These are phyloP conservation scores for Manihot esculenta DNA, from an alignment of 441 rosid genomes.

Conservation along the genomic window DNA sequence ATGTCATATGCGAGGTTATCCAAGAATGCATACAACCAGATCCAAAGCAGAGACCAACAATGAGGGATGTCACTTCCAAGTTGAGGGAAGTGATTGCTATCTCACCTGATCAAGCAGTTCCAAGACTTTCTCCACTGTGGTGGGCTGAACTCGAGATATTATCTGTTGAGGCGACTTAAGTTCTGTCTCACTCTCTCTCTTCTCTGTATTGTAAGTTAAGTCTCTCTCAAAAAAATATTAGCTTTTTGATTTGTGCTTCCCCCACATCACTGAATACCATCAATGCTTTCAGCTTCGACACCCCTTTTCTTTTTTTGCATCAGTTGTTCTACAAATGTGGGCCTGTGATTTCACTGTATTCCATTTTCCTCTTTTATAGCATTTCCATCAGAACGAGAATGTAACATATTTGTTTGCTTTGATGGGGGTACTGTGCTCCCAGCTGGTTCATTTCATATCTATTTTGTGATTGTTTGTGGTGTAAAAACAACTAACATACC, in stretches of 20 bases:
- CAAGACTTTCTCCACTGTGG: conserved; percentile 89
- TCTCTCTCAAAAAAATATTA: conserved; percentile 16
- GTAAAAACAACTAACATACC: conserved; percentile 19
- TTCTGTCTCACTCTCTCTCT: conserved; percentile 13
- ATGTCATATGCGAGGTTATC: conserved; percentile 53
- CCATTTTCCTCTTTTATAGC: no score
- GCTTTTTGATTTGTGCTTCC: conserved; percentile 13
- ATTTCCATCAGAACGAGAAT: conserved; percentile 5
- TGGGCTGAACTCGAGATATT: conserved; percentile 95
- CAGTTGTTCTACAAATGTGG: conserved; percentile 11
- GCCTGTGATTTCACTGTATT: conserved; percentile 4
- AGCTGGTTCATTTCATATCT: conserved; percentile 11
- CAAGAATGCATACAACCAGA: conserved; percentile 54
- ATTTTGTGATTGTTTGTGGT: conserved; percentile 24
- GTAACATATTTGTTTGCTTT: conserved; percentile 10
- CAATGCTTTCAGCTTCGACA: conserved; percentile 1
- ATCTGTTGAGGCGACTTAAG: conserved; percentile 75
- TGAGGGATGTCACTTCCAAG: conserved; percentile 49
- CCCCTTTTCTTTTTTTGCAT: not conserved
- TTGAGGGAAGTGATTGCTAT: conserved; percentile 52
- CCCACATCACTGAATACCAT: conserved; percentile 8
- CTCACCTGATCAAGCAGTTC: conserved; percentile 76
- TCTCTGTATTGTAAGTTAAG: conserved; percentile 28
- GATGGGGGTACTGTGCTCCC: conserved; percentile 18
- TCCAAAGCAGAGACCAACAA: conserved; percentile 56